phyloP scores from a whole-genome alignment of 257 asterid species.

The Solanum chmielewskii region DNA sequence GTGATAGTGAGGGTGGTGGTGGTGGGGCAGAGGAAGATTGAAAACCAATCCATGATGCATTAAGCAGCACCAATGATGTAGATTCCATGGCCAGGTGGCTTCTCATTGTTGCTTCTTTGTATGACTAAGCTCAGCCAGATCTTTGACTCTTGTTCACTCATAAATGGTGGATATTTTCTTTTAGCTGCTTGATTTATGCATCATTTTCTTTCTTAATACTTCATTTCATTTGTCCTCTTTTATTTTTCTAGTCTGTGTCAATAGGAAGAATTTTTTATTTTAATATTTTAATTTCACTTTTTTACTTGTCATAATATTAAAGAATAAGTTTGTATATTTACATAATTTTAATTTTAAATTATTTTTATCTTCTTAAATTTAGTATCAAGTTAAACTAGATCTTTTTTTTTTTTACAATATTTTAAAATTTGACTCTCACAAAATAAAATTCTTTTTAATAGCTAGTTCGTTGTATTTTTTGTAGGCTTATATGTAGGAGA shows the following conservation, averaged over 20 bases:
- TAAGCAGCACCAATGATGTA: slow-evolving; percentile 27
- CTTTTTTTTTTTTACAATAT: no score
- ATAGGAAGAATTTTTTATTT: no score
- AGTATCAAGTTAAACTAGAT: no score
- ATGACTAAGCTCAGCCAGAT: slow-evolving; percentile 15
- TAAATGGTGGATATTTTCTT: neutral
- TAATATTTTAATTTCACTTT: no score
- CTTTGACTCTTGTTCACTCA: neutral
- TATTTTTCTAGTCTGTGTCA: no score
- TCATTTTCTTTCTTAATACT: no score
- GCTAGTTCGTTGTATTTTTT: neutral
- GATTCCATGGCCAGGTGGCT: slow-evolving; percentile 43
- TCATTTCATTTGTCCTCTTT: no score
- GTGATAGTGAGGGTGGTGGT: neutral
- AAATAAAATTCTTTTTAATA: neutral
- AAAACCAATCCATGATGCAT: slow-evolving; percentile 32
- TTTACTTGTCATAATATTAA: no score
- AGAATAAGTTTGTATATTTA: no score
- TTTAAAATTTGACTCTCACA: neutral
- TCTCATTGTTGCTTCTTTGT: neutral
- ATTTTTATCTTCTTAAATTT: no score
- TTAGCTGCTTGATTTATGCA: neutral
- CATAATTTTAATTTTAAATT: no score
- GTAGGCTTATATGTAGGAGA: neutral
- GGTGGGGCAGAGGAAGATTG: slow-evolving; percentile 33